phyloP scores from a whole-genome alignment of 164 flowering plant species.

The Pachysandra terminalis region DNA sequence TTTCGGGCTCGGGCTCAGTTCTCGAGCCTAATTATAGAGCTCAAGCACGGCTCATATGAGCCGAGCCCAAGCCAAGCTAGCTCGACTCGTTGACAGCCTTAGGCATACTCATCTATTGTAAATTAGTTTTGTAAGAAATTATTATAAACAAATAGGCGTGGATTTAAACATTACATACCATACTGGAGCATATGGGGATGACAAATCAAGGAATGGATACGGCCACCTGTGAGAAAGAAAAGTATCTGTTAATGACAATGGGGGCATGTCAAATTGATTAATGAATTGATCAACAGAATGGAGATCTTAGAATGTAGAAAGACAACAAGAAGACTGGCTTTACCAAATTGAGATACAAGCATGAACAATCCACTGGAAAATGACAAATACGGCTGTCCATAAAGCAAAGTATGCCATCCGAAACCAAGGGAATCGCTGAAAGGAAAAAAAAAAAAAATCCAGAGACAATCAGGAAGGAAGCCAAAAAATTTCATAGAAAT shows the following conservation, averaged over 20 bases:
- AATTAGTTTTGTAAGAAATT: too few relatives aligned
- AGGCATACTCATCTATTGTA: too few relatives aligned
- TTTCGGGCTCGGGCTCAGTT: too few relatives aligned
- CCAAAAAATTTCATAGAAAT: not conserved
- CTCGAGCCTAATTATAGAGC: too few relatives aligned
- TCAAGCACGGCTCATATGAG: too few relatives aligned
- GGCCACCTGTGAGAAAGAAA: constrained; percentile 44
- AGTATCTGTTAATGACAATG: too few relatives aligned
- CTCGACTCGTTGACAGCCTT: too few relatives aligned
- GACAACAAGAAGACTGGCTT: not conserved
- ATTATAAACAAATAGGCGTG: not conserved
- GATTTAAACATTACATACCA: constrained; percentile 27
- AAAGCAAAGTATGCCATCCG: constrained; percentile 77
- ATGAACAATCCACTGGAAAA: constrained; percentile 88
- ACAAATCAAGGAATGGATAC: constrained; percentile 63
- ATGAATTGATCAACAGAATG: too few relatives aligned
- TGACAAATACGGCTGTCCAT: constrained; percentile 63
- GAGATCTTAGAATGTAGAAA: too few relatives aligned
- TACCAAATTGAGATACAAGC: constrained; percentile 64
- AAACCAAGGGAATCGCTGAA: constrained; percentile 81
- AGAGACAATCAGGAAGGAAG: not conserved
- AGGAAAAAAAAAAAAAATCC: constrained; percentile 7
- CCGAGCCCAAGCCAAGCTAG: too few relatives aligned
- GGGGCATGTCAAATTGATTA: too few relatives aligned
- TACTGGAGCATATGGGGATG: constrained; percentile 54